phyloP scores from a whole-genome alignment of 768 basidiomycete genomes.

The Boletus sensibilis region DNA sequence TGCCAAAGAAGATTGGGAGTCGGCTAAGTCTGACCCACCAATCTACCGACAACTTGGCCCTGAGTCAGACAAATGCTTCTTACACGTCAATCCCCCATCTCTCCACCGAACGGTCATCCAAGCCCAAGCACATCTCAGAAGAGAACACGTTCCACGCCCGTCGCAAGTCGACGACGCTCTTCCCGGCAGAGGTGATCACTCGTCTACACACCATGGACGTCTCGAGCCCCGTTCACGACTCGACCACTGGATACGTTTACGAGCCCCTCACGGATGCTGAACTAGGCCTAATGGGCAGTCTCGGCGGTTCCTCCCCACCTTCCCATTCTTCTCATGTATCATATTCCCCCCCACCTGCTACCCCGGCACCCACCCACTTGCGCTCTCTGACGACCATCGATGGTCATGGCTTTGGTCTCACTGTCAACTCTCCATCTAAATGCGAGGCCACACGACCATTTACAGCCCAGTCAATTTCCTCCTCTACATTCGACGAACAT shows the following conservation, averaged over 20 bases:
- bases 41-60: slow-evolving; percentile 27
- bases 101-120: slow-evolving; percentile 24
- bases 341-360: slow-evolving; percentile 5
- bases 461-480: slow-evolving; percentile 10
- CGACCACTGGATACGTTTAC: slow-evolving; percentile 23
- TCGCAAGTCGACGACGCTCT: slow-evolving; percentile 35
- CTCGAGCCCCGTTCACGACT: slow-evolving; percentile 24
- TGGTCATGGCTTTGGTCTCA: slow-evolving; percentile 7
- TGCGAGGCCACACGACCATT: slow-evolving; percentile 17
- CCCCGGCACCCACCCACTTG: slow-evolving; percentile 15
- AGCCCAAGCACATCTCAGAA: slow-evolving; percentile 26
- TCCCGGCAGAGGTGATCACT: slow-evolving; percentile 28
- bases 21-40: slow-evolving; percentile 28
- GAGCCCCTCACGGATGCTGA: slow-evolving; percentile 33
- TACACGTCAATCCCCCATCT: slow-evolving; percentile 27
- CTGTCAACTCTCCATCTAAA: background rate
- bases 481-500: slow-evolving; percentile 41
- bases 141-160: slow-evolving; percentile 37
- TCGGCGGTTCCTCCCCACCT: slow-evolving; percentile 9
- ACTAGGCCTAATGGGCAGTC: slow-evolving; percentile 15
- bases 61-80: slow-evolving; percentile 25
- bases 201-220: slow-evolving; percentile 34
- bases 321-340: slow-evolving; percentile 17
- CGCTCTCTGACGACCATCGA: slow-evolving; percentile 26
- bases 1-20: slow-evolving; percentile 34